phyloP scores from a whole-genome alignment of 345 rosid genomes.

The Heritiera fomes region DNA sequence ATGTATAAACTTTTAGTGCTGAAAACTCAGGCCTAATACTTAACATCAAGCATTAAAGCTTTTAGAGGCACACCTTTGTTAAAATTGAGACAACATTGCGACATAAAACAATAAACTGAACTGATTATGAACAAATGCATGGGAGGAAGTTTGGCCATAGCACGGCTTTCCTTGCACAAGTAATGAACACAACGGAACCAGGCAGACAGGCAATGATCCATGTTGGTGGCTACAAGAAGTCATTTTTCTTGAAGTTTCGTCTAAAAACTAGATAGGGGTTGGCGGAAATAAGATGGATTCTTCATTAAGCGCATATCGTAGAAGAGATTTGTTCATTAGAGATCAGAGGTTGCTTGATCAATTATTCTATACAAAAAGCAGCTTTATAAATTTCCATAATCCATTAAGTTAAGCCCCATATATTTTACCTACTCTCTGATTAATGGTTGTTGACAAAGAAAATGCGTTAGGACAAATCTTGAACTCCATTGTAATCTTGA shows the following conservation, averaged over 20 bases:
- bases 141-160: not conserved
- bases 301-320: not conserved
- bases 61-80: not conserved
- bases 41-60: not conserved
- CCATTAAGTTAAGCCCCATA: not conserved
- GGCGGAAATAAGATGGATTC: not conserved
- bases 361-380: slow-evolving; percentile 3
- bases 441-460: slow-evolving; percentile 4
- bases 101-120: not conserved
- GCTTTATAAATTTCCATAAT: too few relatives aligned
- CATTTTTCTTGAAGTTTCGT: not conserved
- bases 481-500: not conserved
- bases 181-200: not conserved
- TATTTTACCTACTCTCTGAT: not conserved
- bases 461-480: slow-evolving; percentile 11
- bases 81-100: not conserved
- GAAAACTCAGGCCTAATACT: not conserved
- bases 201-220: not conserved
- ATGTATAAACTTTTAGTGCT: not conserved
- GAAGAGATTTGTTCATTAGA: not conserved
- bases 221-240: not conserved
- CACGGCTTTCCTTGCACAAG: not conserved
- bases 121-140: not conserved
- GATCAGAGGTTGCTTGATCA: not conserved
- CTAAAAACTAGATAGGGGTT: not conserved